A percentile compares a stretch with the other conserved stretches of the same genome.
phyloP scores from a whole-genome alignment of 768 basidiomycete species.

The Boletus huronensis region DNA sequence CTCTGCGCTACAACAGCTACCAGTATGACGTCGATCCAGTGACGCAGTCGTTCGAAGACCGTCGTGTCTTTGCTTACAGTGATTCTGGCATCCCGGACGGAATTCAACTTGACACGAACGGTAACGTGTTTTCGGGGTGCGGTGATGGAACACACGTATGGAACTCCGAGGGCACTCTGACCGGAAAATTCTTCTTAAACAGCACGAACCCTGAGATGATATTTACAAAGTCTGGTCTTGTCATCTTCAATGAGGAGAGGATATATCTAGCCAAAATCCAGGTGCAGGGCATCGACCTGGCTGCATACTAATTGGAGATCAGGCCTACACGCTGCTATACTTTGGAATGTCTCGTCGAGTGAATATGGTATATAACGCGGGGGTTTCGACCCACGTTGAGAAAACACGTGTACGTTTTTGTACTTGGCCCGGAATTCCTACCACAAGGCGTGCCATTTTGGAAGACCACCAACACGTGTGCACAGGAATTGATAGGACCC shows the following conservation, averaged over 20 bases:
- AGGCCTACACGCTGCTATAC: neutral
- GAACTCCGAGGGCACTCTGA: conserved; percentile 48
- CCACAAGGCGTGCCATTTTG: neutral
- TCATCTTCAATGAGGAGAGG: conserved; percentile 38
- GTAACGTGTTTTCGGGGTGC: conserved; percentile 64
- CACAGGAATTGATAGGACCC: neutral
- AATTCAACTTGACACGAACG: conserved; percentile 56
- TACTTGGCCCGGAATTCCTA: neutral
- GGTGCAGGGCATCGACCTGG: conserved; percentile 24
- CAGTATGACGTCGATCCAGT: conserved; percentile 60
- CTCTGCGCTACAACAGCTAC: conserved; percentile 42
- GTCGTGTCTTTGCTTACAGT: conserved; percentile 62
- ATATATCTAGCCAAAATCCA: conserved; percentile 20
- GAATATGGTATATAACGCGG: neutral
- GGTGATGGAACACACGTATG: conserved; percentile 69
- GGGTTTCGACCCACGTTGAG: neutral
- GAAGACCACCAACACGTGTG: conserved; percentile 5
- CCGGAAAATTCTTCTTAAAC: conserved; percentile 15
- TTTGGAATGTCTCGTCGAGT: neutral
- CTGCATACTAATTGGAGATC: neutral
- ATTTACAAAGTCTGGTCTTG: conserved; percentile 39
- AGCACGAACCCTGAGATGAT: conserved; percentile 39
- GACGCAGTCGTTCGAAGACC: conserved; percentile 52
- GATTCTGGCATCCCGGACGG: conserved; percentile 70
- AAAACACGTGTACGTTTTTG: neutral